phyloP scores from a whole-genome alignment of 768 basidiomycete species.

The Brasilioporus rufonigricans region DNA sequence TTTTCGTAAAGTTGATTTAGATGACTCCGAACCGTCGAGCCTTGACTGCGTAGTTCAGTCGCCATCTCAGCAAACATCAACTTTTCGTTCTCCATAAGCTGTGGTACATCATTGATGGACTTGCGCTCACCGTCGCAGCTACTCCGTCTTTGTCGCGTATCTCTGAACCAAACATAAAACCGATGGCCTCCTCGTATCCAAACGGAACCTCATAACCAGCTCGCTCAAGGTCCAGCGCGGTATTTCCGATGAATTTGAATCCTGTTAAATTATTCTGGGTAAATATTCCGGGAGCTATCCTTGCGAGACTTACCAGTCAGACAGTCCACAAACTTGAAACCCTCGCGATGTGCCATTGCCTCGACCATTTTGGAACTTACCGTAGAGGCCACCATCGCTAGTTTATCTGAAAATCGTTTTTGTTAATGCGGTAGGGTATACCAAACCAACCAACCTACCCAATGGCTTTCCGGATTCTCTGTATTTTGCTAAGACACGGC shows the following conservation, averaged over 20 bases:
- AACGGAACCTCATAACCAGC: constrained; percentile 74
- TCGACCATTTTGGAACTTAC: constrained; percentile 91
- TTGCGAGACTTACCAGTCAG: constrained; percentile 57
- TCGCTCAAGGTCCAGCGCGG: constrained; percentile 59
- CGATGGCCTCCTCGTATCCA: constrained; percentile 91
- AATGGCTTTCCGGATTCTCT: constrained; percentile 44
- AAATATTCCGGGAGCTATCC: background rate
- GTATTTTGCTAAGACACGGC: constrained; percentile 43
- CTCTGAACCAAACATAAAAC: constrained; percentile 80
- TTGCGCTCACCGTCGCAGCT: constrained; percentile 61
- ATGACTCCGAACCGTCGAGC: constrained; percentile 53
- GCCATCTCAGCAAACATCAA: constrained; percentile 70
- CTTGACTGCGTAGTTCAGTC: constrained; percentile 44
- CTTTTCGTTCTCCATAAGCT: constrained; percentile 34
- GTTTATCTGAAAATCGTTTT: constrained; percentile 43
- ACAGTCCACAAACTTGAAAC: constrained; percentile 83
- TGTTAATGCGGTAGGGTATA: constrained; percentile 41
- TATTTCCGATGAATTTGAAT: constrained; percentile 91
- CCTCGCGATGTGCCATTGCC: constrained; percentile 69
- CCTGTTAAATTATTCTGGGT: constrained; percentile 41
- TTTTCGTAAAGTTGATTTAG: constrained; percentile 61
- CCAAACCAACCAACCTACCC: constrained; percentile 27
- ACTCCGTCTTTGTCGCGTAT: constrained; percentile 90
- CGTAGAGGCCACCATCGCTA: constrained; percentile 86
- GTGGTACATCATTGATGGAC: background rate